A percentile compares a stretch with the other conserved stretches of the same genome.
These are phyloP conservation scores for Hibiscus tridactylites DNA, from an alignment of 345 rosid genomes.

Conservation along the genomic window DNA sequence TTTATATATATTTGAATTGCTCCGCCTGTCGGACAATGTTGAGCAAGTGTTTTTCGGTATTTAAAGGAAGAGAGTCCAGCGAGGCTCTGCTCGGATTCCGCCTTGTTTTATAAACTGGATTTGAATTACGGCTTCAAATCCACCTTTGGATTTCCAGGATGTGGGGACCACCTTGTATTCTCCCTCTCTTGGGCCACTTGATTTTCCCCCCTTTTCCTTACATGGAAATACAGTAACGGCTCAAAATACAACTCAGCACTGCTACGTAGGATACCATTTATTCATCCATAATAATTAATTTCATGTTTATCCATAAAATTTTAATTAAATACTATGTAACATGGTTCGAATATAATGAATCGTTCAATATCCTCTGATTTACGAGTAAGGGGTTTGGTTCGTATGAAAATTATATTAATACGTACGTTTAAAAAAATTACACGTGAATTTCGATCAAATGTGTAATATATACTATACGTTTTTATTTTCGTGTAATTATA, in stretches of 20 bases:
- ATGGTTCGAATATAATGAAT: no score
- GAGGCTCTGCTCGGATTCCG: conserved; percentile 25
- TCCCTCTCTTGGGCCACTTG: conserved; percentile 5
- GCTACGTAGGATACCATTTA: no score
- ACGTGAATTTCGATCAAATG: no score
- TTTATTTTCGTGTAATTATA: no score
- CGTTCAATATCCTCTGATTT: no score
- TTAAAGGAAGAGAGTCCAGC: not conserved
- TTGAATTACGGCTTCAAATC: conserved; percentile 26
- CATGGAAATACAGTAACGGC: not conserved
- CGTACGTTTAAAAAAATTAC: no score
- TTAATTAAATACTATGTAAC: no score
- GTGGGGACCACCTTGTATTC: conserved; percentile 13
- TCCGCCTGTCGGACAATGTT: not conserved
- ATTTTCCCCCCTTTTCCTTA: not conserved
- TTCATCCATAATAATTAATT: no score
- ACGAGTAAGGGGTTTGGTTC: no score
- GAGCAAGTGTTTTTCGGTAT: not conserved
- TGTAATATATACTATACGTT: no score
- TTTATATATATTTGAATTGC: not conserved
- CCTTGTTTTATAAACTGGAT: conserved; percentile 20
- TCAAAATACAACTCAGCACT: not conserved
- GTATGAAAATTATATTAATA: no score
- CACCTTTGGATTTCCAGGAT: conserved; percentile 17
- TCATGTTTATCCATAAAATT: no score